Conservation (phyloP, 768 basidiomycete species). For the Hemileccinum impolitum region DNA sequence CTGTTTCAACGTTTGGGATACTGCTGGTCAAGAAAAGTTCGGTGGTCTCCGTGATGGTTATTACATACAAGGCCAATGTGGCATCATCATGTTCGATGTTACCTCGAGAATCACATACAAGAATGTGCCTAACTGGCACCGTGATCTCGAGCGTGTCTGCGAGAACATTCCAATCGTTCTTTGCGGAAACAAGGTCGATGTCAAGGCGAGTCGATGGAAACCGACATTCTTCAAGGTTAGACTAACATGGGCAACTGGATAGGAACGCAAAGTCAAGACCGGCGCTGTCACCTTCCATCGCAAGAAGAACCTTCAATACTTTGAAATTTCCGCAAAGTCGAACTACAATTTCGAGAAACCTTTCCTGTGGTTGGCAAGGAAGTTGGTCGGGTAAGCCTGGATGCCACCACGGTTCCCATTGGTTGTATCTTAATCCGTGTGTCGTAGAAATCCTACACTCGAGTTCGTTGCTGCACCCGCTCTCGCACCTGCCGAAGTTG, state of each 20-base stretch:
- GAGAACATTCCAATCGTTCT: slow-evolving; percentile 99
- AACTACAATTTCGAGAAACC: slow-evolving; percentile 99
- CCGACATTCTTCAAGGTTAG: background rate
- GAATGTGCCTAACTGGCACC: slow-evolving; percentile 99
- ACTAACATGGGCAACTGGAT: slow-evolving; percentile 11
- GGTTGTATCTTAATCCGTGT: background rate
- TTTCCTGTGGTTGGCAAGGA: slow-evolving; percentile 98
- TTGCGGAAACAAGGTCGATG: slow-evolving; percentile 99
- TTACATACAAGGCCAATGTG: slow-evolving; percentile 97
- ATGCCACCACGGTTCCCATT: background rate
- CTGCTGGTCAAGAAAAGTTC: slow-evolving; percentile 99
- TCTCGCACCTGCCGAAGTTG: slow-evolving; percentile 89
- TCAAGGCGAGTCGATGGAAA: slow-evolving; percentile 65
- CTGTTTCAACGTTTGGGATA: slow-evolving; percentile 99
- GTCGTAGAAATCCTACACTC: slow-evolving; percentile 68
- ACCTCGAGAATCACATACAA: slow-evolving; percentile 99
- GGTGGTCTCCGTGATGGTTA: slow-evolving; percentile 97
- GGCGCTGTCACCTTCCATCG: slow-evolving; percentile 98
- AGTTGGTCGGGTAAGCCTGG: slow-evolving; percentile 84
- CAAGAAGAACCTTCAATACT: slow-evolving; percentile 99
- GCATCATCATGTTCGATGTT: slow-evolving; percentile 99
- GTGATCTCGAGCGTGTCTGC: slow-evolving; percentile 98
- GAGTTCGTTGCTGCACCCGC: slow-evolving; percentile 98
- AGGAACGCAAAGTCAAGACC: slow-evolving; percentile 99
- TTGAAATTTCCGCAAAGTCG: slow-evolving; percentile 99